Percentiles rank a stretch among this genome's conserved stretches.
Evolutionary conservation across 805 yeast genomes (phyloP).

Genomic region (Brettanomyces naardenensis): DNA sequence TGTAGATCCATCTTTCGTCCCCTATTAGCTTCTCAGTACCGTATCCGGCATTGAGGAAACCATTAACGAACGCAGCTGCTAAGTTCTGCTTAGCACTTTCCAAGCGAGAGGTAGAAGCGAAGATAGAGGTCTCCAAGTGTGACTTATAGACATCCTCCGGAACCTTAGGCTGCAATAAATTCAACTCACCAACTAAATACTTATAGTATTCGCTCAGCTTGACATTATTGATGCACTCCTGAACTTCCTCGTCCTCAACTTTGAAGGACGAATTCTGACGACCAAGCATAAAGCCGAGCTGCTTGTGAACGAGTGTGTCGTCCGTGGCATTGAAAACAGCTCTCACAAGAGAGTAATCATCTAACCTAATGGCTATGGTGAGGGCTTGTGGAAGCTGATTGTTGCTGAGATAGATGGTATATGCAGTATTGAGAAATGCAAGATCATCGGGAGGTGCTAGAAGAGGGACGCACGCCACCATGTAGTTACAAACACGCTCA

Average conservation of each 20-base stretch:
- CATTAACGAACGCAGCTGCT: slow-evolving; percentile 91
- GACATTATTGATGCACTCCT: slow-evolving; percentile 76
- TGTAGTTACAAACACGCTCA: slow-evolving; percentile 85
- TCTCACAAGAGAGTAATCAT: slow-evolving; percentile 67
- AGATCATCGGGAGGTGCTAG: slow-evolving; percentile 92
- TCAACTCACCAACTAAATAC: slow-evolving; percentile 79
- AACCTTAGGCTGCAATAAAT: slow-evolving; percentile 79
- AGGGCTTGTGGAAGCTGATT: slow-evolving; percentile 84
- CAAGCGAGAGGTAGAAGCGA: slow-evolving; percentile 48
- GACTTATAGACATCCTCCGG: slow-evolving; percentile 94
- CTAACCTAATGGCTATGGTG: slow-evolving; percentile 81
- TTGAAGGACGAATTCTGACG: slow-evolving; percentile 78
- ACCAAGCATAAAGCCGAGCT: slow-evolving; percentile 82
- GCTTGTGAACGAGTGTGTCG: slow-evolving; percentile 73
- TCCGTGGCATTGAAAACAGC: slow-evolving; percentile 76
- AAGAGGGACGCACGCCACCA: slow-evolving; percentile 94
- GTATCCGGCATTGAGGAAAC: slow-evolving; percentile 85
- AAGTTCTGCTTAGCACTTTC: slow-evolving; percentile 94
- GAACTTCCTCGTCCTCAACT: slow-evolving; percentile 64
- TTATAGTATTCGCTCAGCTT: slow-evolving; percentile 71
- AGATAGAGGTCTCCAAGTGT: slow-evolving; percentile 64
- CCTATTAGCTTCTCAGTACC: slow-evolving; percentile 78
- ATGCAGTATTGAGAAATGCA: slow-evolving; percentile 83
- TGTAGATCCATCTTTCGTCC: slow-evolving; percentile 77
- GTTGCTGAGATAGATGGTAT: slow-evolving; percentile 70